A percentile compares a stretch with the other conserved stretches of the same genome.
Conservation (phyloP, 768 basidiomycete genomes). For the Tubosaeta sp. region DNA sequence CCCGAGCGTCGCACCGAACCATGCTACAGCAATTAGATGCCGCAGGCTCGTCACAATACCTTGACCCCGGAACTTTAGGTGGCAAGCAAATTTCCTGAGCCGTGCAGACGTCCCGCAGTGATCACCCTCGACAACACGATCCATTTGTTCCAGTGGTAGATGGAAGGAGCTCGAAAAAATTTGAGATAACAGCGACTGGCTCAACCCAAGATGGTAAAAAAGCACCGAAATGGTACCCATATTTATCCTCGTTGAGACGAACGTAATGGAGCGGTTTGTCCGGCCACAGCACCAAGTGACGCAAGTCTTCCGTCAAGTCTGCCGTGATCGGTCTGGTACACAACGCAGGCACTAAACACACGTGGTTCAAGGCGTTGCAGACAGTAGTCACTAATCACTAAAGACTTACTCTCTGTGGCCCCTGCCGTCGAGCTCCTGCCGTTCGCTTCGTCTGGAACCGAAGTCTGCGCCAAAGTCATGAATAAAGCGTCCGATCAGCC, state of each 20-base stretch:
- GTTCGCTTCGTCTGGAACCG: conserved; percentile 2
- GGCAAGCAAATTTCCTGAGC: conserved; percentile 62
- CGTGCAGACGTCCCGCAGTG: conserved; percentile 29
- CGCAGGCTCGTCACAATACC: conserved; percentile 49
- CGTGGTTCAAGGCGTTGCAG: not conserved
- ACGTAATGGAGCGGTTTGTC: conserved; percentile 45
- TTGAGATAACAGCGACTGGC: conserved; percentile 52
- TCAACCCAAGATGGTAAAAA: conserved; percentile 37
- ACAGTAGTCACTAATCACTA: not conserved
- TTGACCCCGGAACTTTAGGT: conserved; percentile 44
- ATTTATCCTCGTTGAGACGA: conserved; percentile 47
- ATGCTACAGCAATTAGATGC: conserved; percentile 39
- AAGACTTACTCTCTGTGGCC: conserved; percentile 12
- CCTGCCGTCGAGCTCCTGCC: not conserved
- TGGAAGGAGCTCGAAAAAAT: conserved; percentile 44
- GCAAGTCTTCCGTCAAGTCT: conserved; percentile 44
- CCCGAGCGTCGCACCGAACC: conserved; percentile 60
- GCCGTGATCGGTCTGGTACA: conserved; percentile 33
- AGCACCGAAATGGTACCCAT: conserved; percentile 52
- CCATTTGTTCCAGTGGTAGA: conserved; percentile 2
- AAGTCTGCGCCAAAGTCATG: conserved; percentile 1
- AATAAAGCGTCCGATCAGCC: conserved; percentile 2
- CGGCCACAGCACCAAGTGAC: conserved; percentile 59
- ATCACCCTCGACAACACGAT: not conserved
- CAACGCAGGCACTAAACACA: conserved; percentile 10